Conservation (phyloP, 441 rosid species). For the Eutrema salsugineum region DNA sequence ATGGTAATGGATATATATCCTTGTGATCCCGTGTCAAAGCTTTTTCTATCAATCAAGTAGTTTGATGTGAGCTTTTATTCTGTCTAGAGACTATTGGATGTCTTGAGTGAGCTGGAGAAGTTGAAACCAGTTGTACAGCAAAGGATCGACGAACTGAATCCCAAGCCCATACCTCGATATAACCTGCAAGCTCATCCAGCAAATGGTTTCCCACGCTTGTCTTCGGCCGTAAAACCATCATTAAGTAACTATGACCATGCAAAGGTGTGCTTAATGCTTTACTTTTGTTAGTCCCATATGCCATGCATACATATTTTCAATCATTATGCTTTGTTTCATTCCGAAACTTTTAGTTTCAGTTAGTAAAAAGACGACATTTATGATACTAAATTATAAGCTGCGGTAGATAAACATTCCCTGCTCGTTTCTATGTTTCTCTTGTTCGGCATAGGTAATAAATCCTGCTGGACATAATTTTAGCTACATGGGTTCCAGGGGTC, state of each 20-base stretch:
- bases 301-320: neutral
- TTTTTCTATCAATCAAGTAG: neutral
- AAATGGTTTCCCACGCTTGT: slow-evolving; percentile 46
- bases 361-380: neutral
- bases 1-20: slow-evolving; percentile 39
- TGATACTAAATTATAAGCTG: neutral
- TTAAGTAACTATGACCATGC: slow-evolving; percentile 34
- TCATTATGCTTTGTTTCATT: neutral
- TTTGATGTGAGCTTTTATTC: slow-evolving; percentile 26
- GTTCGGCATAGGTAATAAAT: slow-evolving; percentile 45
- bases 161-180: slow-evolving; percentile 41
- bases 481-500: slow-evolving; percentile 50
- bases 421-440: slow-evolving; percentile 14
- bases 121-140: slow-evolving; percentile 80
- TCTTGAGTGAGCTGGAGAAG: slow-evolving; percentile 77
- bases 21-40: neutral
- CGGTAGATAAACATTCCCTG: slow-evolving; percentile 12
- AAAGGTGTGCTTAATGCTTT: slow-evolving; percentile 49
- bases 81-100: slow-evolving; percentile 63
- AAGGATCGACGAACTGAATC: slow-evolving; percentile 54
- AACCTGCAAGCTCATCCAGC: slow-evolving; percentile 35
- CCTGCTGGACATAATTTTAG: slow-evolving; percentile 38
- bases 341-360: neutral
- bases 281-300: slow-evolving; percentile 18
- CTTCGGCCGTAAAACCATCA: slow-evolving; percentile 44